Evolutionary conservation across 1,139 yeast genomes (phyloP), one percentile per base, ranked within the genome.

Genomic region (Citeromyces siamensis): DNA sequence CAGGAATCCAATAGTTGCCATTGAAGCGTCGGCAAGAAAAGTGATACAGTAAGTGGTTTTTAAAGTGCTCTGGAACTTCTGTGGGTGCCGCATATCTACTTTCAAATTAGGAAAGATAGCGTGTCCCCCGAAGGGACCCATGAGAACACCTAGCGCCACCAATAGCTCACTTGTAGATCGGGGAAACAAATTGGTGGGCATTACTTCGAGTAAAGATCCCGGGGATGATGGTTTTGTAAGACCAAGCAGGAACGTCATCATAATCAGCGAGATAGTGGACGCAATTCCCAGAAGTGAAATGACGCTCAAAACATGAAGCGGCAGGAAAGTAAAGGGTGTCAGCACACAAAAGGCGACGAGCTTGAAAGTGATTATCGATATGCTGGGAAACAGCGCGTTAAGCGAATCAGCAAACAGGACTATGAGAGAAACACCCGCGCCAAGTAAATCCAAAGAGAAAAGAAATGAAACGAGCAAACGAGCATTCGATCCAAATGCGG

Each of bases 351-450:
- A 57, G 14, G 80, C 50, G 2, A 52, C 26, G 0, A 57, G 26
- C 48, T 86, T 86, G 53, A 79, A 76, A 16, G 55, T 48, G 6
- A 59, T 50, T 21, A 62, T 57, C 1, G 73, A 56, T 4, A 75
- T 48, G 7, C 55, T 44, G 1, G 90, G 83, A 42, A 80, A 62
- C 29, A 88, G 56, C 1, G 83, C 74, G 45, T 68, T 62, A 44
- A 86, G 72, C 0, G 95, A 82, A 53, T 86, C 95, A n/a, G 88
- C 76, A 58, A 86, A 86, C 33, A 88, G 59, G 23, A 88, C 68
- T 28, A 83, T 71, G 49, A 88, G 64, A 1, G 94, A 74, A 10
- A 85, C 71, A 35, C 84, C 75, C 3, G 93, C 84, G 1, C 94
- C 95, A 37, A 76, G 48, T 28, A 88, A 64, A 53, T 88, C 97